Evolutionary conservation across 768 basidiomycete species (phyloP), one percentile per base, ranked within the genome.

Genomic region (Udeniomyces megalosporus): DNA sequence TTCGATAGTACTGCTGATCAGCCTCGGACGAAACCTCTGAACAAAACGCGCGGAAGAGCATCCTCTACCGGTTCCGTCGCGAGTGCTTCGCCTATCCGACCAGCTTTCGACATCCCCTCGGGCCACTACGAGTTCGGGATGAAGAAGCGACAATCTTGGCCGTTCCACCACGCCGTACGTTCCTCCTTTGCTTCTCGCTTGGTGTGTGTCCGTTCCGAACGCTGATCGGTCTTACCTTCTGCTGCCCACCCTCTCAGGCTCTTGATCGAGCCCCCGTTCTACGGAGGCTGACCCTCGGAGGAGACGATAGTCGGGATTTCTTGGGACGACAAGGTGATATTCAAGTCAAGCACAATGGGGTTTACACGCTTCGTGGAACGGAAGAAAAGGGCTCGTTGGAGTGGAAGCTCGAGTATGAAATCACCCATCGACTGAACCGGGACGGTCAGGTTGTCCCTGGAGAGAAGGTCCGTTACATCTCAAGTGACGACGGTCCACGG

Each of bases 391-490:
- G 71, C 24, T 80, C 78, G 61, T 73, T 86, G 20, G 74, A 75
- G 26, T 90, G 88, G 89, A 80, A 80, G 60, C 84, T 91, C 66
- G 84, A 86, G 60, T 91, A 91, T 70, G 69, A 82, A 34, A 84
- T 91, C 11, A 79, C 80, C 45, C 82, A 86, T 66, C 77, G 81
- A 34, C 11, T 53, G 14, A 28, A 22, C 2, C 72, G 75, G 58
- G 79, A 80, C 26, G 78, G 75, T 62, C 68, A 75, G 20, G 69
- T 73, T 12, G 68, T 80, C n/a, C 75, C 78, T 6, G 85, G 84
- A 17, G 88, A 89, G 73, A 86, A 84, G 68, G 74, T 75, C 35
- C 59, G 72, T 65, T 24, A 3, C 32, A 20, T 46, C 52, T n/a
- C 32, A 24, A 17, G 5, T 28, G n/a, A n/a, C n/a, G n/a, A n/a